These are phyloP conservation scores for Parachaetomium inaequale DNA, from an alignment of 495 filamentous ascomycete genomes.

Conservation along the genomic window DNA sequence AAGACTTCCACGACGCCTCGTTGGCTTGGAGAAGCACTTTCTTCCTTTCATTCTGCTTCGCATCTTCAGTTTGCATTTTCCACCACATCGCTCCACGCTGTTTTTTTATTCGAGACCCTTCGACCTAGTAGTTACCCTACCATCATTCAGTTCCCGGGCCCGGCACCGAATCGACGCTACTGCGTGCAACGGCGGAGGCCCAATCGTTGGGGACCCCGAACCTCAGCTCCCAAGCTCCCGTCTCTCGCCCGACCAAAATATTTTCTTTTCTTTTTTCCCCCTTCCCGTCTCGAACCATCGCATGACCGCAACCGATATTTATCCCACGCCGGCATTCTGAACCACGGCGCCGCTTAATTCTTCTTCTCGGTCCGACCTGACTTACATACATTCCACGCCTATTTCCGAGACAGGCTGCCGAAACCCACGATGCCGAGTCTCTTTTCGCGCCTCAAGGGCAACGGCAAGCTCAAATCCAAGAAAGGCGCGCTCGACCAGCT, in stretches of 20 bases:
- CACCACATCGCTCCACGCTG: not conserved
- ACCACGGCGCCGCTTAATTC: slow-evolving; percentile 7
- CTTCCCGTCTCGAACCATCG: slow-evolving; percentile 10
- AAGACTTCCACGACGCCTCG: slow-evolving; percentile 24
- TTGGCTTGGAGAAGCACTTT: not conserved
- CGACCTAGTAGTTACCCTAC: not conserved
- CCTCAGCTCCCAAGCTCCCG: slow-evolving; percentile 17
- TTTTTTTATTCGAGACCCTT: slow-evolving; percentile 21
- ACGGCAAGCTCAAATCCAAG: slow-evolving; percentile 59
- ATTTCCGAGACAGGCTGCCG: slow-evolving; percentile 20
- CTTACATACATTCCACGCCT: slow-evolving; percentile 17
- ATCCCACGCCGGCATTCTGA: slow-evolving; percentile 7
- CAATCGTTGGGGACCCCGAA: slow-evolving; percentile 14
- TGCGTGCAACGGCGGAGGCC: slow-evolving; percentile 9
- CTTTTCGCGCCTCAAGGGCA: slow-evolving; percentile 72
- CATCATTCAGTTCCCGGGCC: slow-evolving; percentile 6
- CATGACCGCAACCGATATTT: slow-evolving; percentile 15
- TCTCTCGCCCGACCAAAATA: slow-evolving; percentile 17
- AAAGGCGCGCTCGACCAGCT: slow-evolving; percentile 45
- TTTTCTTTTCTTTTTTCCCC: slow-evolving; percentile 22
- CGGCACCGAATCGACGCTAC: slow-evolving; percentile 16
- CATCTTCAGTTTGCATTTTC: slow-evolving; percentile 12
- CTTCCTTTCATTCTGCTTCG: slow-evolving; percentile 4
- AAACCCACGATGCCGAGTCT: slow-evolving; percentile 53
- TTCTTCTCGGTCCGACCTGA: slow-evolving; percentile 11